Evolutionary conservation across 1,284 basidiomycete species (phyloP).

Genomic region (Termitomyces sp.): DNA sequence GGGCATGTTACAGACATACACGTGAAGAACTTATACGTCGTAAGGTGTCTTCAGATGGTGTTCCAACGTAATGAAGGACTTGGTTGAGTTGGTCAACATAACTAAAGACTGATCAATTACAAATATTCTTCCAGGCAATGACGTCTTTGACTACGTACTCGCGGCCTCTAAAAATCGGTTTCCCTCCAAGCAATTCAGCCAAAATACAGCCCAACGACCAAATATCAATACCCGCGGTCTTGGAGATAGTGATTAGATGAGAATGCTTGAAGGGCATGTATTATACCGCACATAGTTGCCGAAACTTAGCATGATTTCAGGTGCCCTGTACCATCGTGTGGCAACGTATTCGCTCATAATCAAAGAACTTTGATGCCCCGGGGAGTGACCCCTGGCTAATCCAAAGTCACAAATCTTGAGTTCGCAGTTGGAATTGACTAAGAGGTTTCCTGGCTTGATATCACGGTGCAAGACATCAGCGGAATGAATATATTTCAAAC

Average conservation of each 20-base stretch:
- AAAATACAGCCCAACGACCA: slow-evolving; percentile 99
- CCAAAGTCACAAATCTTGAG: slow-evolving; percentile 99
- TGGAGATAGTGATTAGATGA: slow-evolving; percentile 3
- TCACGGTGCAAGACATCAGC: slow-evolving; percentile 98
- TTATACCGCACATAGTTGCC: slow-evolving; percentile 76
- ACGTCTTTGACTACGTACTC: slow-evolving; percentile 54
- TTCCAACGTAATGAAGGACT: slow-evolving; percentile 96
- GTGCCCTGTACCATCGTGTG: slow-evolving; percentile 96
- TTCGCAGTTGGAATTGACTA: slow-evolving; percentile 98
- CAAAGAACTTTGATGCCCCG: slow-evolving; percentile 83
- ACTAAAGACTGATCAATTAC: slow-evolving; percentile 32
- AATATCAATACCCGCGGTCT: slow-evolving; percentile 88
- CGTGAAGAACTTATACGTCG: slow-evolving; percentile 89
- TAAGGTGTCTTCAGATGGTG: slow-evolving; percentile 94
- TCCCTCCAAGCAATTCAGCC: slow-evolving; percentile 92
- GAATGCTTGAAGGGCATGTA: neutral
- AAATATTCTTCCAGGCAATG: neutral
- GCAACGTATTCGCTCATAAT: slow-evolving; percentile 97
- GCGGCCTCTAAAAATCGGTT: slow-evolving; percentile 97
- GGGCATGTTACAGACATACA: slow-evolving; percentile 35
- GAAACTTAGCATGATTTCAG: slow-evolving; percentile 97
- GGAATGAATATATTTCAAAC: slow-evolving; percentile 98
- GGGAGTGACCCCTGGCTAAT: slow-evolving; percentile 91
- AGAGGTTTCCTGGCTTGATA: slow-evolving; percentile 92
- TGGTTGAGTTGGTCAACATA: slow-evolving; percentile 99